These are phyloP conservation scores for Paraleonurus japonicus DNA, from an alignment of 257 asterid genomes.

Conservation along the genomic window DNA sequence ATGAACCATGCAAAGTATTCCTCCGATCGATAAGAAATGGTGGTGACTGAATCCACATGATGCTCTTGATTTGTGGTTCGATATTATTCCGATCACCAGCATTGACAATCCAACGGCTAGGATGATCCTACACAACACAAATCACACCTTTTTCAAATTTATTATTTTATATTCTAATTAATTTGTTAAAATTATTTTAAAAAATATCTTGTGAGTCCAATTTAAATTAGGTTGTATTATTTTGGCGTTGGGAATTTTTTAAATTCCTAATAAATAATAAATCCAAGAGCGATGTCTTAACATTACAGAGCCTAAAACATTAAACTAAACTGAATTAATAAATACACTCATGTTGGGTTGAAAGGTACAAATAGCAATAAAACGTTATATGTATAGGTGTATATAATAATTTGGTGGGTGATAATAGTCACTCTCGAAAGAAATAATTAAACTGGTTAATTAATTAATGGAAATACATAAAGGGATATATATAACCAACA, in stretches of 20 bases:
- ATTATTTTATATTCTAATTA: background rate
- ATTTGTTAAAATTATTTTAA: background rate
- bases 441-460: no score
- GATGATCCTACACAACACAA: slow-evolving; percentile 53
- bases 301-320: background rate
- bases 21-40: slow-evolving; percentile 78
- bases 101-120: slow-evolving; percentile 59
- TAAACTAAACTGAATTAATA: no score
- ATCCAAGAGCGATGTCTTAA: background rate
- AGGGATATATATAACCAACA: no score
- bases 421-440: no score
- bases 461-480: no score
- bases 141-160: background rate
- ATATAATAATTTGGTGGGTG: no score
- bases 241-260: background rate
- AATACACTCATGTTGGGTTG: no score
- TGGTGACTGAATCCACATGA: slow-evolving; percentile 83
- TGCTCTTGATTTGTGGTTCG: slow-evolving; percentile 74
- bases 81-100: slow-evolving; percentile 72
- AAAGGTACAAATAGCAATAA: no score
- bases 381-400: no score
- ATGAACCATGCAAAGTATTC: slow-evolving; percentile 76
- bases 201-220: no score
- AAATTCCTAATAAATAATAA: background rate
- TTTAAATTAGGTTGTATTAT: background rate